phyloP scores from a whole-genome alignment of 257 asterid species.

The Apocynum venetum region DNA sequence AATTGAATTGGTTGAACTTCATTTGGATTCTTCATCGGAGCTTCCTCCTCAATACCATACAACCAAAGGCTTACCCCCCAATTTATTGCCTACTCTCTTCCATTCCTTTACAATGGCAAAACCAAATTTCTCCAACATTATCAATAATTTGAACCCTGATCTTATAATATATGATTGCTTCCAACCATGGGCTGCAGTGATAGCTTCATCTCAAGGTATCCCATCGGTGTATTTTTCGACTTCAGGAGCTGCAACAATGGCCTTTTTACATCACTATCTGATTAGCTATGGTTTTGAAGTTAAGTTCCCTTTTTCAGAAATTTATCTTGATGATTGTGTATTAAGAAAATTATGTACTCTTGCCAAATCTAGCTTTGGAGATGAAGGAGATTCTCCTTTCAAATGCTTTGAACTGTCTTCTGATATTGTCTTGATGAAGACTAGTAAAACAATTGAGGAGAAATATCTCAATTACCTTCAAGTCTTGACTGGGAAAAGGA shows the following conservation, averaged over 20 bases:
- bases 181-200: conserved; percentile 12
- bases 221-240: background rate
- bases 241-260: background rate
- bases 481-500: background rate
- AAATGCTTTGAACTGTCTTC: background rate
- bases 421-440: conserved; percentile 14
- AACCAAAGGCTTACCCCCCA: conserved; percentile 2
- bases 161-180: conserved; percentile 8
- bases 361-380: background rate
- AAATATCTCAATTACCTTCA: conserved; percentile 11
- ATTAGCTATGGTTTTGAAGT: background rate
- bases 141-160: conserved; percentile 11
- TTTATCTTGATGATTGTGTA: background rate
- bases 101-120: background rate
- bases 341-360: background rate
- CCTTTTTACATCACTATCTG: background rate
- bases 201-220: conserved; percentile 6
- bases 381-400: background rate
- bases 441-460: background rate
- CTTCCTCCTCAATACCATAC: conserved; percentile 10
- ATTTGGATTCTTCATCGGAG: background rate
- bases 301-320: conserved; percentile 8
- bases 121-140: background rate
- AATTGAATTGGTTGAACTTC: conserved; percentile 14
- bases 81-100: conserved; percentile 2